Evolutionary conservation across 768 basidiomycete species (phyloP), one percentile per base, ranked within the genome.

Genomic region (Lactifluus rugatus): DNA sequence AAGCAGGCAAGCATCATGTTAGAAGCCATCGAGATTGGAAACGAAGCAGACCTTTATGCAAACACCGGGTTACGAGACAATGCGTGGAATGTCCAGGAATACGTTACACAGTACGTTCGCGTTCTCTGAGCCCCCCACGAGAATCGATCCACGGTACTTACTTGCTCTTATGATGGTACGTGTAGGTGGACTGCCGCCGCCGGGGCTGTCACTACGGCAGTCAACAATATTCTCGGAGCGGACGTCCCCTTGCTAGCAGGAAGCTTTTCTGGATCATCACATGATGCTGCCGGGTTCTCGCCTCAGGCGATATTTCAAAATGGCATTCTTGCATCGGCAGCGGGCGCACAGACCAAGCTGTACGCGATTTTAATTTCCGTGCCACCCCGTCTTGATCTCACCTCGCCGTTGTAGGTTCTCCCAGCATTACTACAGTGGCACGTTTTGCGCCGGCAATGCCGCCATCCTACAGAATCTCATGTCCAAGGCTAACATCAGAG

Each of bases 391-490:
- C 13, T 39, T 19, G 17, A 44, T 37, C n/a, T 36, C 28, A 17
- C 34, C 2, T 44, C 42, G 16, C 17, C 47, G 31, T 28, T 21
- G 11, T 58, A 82, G 81, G 14, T 76, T 83, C 58, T 82, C 81
- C 4, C 80, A 82, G 60, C 73, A 73, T 56, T 67, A 67, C 11
- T 75, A 75, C 64, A 82, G 81, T n/a, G 82, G 83, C 13, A 78
- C 79, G 2, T 85, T 84, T 66, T 85, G 83, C 61, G 61, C 70
- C 6, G 85, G 85, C 16, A 76, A 68, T 42, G 73, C 72, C 25
- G 78, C 77, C 25, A 66, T 82, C 34, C 68, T 88, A 11, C 77
- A 81, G 63, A 81, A 83, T 60, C 71, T 88, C 52, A 85, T 87
- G 84, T 79, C 77, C 31, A 87, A 87, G 64, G 75, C 47, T 74